Evolutionary conservation across 2,329 filamentous ascomycete species (phyloP), one percentile per base, ranked within the genome.

Genomic region (Stromatinia cepivora): DNA sequence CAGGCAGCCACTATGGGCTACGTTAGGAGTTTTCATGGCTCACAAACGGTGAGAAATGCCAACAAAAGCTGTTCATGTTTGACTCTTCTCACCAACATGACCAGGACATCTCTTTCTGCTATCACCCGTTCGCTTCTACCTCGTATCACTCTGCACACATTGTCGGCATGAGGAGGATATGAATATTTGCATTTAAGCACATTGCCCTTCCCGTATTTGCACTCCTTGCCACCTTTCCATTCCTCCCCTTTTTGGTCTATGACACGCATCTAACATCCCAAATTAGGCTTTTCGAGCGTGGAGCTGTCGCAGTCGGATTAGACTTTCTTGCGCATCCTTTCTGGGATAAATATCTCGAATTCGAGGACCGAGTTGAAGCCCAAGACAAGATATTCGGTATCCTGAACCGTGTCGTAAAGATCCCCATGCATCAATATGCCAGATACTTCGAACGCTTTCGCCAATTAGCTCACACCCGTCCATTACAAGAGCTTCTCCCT

Each of bases 271-370:
- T 77, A 72, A 77, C 72, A 71, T 59, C 67, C 22, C 8, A 22
- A 56, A 36, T 65, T 79, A 99, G 95, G 75, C 86, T 98, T 11
- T 98, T 98, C 78, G 94, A 99, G 79, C 92, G 95, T 74, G 95
- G 91, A 72, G 92, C 93, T 39, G 86, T 86, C 42, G 90, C 87
- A 76, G 93, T 97, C 53, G 95, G 95, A 22, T 86, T 98, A 25
- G 95, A 99, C 81, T 99, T 97, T 78, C 85, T 97, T 42, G 91
- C 94, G 2, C 93, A 97, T 78, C 93, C 93, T 1, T 97, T 99
- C 82, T 99, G 95, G 95, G 95, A 99, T 80, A 98, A 97, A 81
- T 99, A 97, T 78, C 88, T 99, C 73, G 95, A 98, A 79, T 98
- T 96, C 77, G 95, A 98, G 79, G 94, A 97, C 79, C 91, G 94